These are phyloP conservation scores for Crataegus laevigata DNA, from an alignment of 306 rosid species.

Conservation along the genomic window DNA sequence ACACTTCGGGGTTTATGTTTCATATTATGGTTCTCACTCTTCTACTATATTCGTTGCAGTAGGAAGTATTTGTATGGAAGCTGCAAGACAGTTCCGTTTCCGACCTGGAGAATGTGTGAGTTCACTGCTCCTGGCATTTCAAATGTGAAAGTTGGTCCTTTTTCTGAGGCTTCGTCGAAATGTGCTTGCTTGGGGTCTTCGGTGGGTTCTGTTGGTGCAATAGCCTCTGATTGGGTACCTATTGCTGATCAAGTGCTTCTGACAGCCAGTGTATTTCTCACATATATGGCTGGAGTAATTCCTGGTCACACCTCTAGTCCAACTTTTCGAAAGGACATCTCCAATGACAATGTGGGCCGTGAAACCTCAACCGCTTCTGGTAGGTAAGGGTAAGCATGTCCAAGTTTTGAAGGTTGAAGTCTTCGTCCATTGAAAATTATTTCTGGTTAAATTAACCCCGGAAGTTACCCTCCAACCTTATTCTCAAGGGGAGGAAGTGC, in stretches of 20 bases:
- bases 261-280: slow-evolving; percentile 77
- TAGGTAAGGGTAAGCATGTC: slow-evolving; percentile 89
- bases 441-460: neutral
- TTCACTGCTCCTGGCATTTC: slow-evolving; percentile 26
- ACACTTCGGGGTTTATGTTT: neutral
- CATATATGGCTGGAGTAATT: slow-evolving; percentile 77
- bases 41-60: slow-evolving; percentile 3
- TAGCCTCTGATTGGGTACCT: slow-evolving; percentile 50
- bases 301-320: slow-evolving; percentile 42
- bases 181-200: slow-evolving; percentile 55
- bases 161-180: slow-evolving; percentile 28
- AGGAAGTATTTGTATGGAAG: slow-evolving; percentile 44
- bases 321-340: slow-evolving; percentile 30
- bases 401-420: slow-evolving; percentile 29
- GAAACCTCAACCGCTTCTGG: slow-evolving; percentile 63
- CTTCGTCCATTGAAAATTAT: neutral
- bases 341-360: slow-evolving; percentile 28
- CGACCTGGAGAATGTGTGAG: slow-evolving; percentile 26
- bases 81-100: slow-evolving; percentile 24
- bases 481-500: neutral
- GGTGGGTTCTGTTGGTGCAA: slow-evolving; percentile 48
- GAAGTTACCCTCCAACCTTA: neutral
- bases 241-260: slow-evolving; percentile 74
- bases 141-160: slow-evolving; percentile 25
- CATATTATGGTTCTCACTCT: neutral